Conservation (phyloP, 495 filamentous ascomycete species). For the Penicillium fimorum region DNA sequence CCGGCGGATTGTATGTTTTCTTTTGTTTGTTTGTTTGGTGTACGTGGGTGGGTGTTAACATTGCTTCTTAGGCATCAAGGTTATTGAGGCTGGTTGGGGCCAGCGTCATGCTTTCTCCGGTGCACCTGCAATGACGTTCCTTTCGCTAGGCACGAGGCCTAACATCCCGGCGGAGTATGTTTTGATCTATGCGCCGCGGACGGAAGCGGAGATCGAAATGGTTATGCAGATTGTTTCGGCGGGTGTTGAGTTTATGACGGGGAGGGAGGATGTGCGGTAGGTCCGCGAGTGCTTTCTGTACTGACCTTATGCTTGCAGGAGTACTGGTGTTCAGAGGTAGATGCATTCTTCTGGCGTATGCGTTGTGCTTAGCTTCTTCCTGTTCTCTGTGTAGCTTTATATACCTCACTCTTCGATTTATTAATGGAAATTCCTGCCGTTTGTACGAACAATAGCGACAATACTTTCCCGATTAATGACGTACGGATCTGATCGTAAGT, state of each 20-base stretch:
- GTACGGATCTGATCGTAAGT: not conserved
- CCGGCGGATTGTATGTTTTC: conserved; percentile 60
- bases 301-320: not conserved
- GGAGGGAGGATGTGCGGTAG: conserved; percentile 29
- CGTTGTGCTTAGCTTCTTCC: not conserved
- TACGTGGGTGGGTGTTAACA: not conserved
- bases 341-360: not conserved
- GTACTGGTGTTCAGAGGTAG: not conserved
- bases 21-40: not conserved
- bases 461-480: not conserved
- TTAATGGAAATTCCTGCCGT: not conserved
- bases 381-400: not conserved
- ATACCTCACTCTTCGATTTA: conserved; percentile 6
- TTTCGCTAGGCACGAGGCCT: conserved; percentile 43
- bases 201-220: conserved; percentile 63
- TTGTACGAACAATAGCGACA: not conserved
- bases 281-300: not conserved
- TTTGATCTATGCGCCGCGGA: conserved; percentile 81
- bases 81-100: conserved; percentile 83
- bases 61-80: conserved; percentile 51
- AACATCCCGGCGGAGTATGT: conserved; percentile 61
- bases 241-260: conserved; percentile 41
- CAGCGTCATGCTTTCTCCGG: conserved; percentile 80
- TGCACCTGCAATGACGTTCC: conserved; percentile 35
- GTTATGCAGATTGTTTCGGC: conserved; percentile 72